Conservation (phyloP, 2,329 filamentous ascomycete species). For the Byssoonygena ceratinophila region DNA sequence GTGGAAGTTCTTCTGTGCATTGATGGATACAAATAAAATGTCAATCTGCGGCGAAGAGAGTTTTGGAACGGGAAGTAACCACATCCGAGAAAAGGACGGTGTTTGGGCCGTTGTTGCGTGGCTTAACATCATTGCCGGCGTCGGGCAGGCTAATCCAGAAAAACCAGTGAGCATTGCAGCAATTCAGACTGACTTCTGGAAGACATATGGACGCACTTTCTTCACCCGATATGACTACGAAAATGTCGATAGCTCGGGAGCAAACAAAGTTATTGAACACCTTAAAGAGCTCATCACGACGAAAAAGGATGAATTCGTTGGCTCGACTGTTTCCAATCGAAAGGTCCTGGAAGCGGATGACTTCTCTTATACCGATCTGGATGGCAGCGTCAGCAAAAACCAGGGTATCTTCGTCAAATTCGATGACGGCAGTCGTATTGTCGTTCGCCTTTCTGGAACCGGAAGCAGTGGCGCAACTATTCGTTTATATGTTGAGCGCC, state of each 20-base stretch:
- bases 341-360: slow-evolving; percentile 85
- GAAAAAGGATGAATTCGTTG: slow-evolving; percentile 63
- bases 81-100: slow-evolving; percentile 98
- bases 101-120: slow-evolving; percentile 95
- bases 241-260: slow-evolving; percentile 80
- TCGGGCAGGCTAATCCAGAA: slow-evolving; percentile 68
- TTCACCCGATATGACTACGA: slow-evolving; percentile 99
- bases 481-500: slow-evolving; percentile 92
- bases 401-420: slow-evolving; percentile 94
- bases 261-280: slow-evolving; percentile 77
- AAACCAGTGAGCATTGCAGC: slow-evolving; percentile 85
- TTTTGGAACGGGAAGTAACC: slow-evolving; percentile 95
- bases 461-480: slow-evolving; percentile 94
- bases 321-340: slow-evolving; percentile 68
- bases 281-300: slow-evolving; percentile 65
- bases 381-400: slow-evolving; percentile 88
- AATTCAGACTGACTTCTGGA: slow-evolving; percentile 97
- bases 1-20: slow-evolving; percentile 98
- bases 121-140: slow-evolving; percentile 95
- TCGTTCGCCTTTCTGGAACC: slow-evolving; percentile 88
- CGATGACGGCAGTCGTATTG: slow-evolving; percentile 85
- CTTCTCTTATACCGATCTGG: slow-evolving; percentile 98
- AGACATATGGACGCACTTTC: slow-evolving; percentile 89
- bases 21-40: slow-evolving; percentile 89
- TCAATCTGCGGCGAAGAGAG: slow-evolving; percentile 98